A percentile compares a stretch with the other conserved stretches of the same genome.
Evolutionary conservation across 2,329 filamentous ascomycete species (phyloP).

Genomic region (Aspergillus sp.): DNA sequence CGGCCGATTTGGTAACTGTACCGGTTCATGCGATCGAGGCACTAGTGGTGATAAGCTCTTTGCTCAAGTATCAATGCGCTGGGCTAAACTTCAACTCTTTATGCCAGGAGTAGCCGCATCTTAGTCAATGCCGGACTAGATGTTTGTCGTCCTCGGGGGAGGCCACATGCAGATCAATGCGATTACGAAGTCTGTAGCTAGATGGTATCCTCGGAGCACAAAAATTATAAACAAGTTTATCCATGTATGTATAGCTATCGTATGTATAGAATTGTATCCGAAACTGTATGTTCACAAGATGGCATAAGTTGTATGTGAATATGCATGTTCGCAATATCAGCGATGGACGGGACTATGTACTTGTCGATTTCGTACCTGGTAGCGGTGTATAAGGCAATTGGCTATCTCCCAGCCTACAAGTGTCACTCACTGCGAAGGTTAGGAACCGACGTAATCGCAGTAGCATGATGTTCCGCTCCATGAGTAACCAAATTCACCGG

Average conservation of each 20-base stretch:
- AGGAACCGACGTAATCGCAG: background rate
- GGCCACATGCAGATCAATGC: background rate
- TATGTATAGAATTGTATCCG: background rate
- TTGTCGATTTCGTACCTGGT: background rate
- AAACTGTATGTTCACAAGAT: background rate
- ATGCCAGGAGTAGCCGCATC: too few species aligned
- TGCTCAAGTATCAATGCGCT: too few species aligned
- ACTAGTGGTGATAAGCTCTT: too few species aligned
- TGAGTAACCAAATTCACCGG: constrained; percentile 24
- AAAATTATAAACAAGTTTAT: too few species aligned
- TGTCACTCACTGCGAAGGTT: background rate
- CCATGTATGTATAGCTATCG: too few species aligned
- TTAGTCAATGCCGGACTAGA: too few species aligned
- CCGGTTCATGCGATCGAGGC: too few species aligned
- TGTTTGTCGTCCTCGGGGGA: background rate
- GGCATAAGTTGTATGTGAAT: background rate
- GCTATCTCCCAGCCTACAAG: background rate
- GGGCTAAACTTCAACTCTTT: too few species aligned
- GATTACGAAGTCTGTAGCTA: background rate
- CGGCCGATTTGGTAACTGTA: too few species aligned
- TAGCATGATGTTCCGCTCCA: background rate
- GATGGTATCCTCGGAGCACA: background rate
- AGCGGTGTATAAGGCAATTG: background rate
- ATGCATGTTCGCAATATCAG: background rate
- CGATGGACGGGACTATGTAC: background rate